Base-by-base conservation (phyloP, 352 stramenopile genomes). In the Phytophthora niederhauseri region DNA sequence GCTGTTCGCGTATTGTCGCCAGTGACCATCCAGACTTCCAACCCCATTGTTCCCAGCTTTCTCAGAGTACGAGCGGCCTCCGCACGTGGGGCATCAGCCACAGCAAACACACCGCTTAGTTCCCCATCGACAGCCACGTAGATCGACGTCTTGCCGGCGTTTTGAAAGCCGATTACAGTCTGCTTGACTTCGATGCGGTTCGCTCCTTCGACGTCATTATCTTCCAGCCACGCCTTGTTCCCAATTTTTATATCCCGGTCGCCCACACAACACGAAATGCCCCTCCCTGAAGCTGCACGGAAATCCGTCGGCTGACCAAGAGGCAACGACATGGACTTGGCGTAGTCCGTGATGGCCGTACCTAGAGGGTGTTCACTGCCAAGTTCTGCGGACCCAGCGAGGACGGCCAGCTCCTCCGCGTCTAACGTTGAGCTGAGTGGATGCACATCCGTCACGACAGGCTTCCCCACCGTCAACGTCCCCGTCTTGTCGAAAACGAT, bases 401-500 rank as follows among this genome's bases (percentile, higher is more conserved):
- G 67, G 56, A 77, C 80, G 56, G 96, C 89, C 14, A 97, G 59
- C 57, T 87, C 72, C 30, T 92, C 81, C 48, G 97, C 86, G 20
- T 57, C 77, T 30, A 88, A 22, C 17, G 69, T 76, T 45, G 80
- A 84, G 59, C 59, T 89, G 51, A 91, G 55, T 19, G 92, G 76
- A 11, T 92, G 73, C 19, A 91, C 75, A 59, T 96, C 78, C 51
- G 82, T 91, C 49, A 98, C 88, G 4, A 80, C 73, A 0, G 95
- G 96, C 38, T 92, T 81, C 5, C 97, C 97, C 11, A 90, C 79
- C 1, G 97, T 99, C 17, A 99, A 67, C 3, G 97, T 99, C 0
- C 98, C 98, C 0, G 98, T 99, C 85, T 99, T 99, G 81, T 99
- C 98, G 77, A 99, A 99, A 24, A 99, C 70, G 49, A 99, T 92